phyloP scores from a whole-genome alignment of 179 eudicot genomes.

The Gypsophila paniculata region DNA sequence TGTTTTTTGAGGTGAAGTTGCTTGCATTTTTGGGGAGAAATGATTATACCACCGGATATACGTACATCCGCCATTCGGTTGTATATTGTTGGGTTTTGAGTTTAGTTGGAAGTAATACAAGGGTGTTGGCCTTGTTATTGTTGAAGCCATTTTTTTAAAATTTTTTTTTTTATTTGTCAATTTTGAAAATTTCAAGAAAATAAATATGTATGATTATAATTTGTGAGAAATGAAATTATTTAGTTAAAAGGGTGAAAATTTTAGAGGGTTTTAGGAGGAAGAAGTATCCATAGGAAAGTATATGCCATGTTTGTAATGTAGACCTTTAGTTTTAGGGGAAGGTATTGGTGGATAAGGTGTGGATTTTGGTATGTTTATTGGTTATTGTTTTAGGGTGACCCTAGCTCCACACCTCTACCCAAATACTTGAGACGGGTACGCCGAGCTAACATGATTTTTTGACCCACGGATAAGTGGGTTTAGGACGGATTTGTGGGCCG shows the following conservation, averaged over 20 bases:
- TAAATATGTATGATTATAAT: neutral
- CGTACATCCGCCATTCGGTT: too few species aligned
- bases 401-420: conserved; percentile 18
- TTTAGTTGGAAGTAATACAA: conserved; percentile 32
- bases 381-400: neutral
- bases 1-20: conserved; percentile 8
- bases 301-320: conserved; percentile 32
- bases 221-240: neutral
- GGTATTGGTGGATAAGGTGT: conserved; percentile 31
- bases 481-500: too few species aligned
- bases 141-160: conserved; percentile 34
- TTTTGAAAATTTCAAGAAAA: too few species aligned
- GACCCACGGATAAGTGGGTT: too few species aligned
- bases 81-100: conserved; percentile 29
- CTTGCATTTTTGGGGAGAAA: conserved; percentile 13
- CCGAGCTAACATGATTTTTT: too few species aligned
- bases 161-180: neutral
- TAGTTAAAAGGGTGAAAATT: neutral
- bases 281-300: conserved; percentile 31
- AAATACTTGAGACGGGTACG: too few species aligned
- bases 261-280: conserved; percentile 8
- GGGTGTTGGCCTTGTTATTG: conserved; percentile 44
- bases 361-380: conserved; percentile 7
- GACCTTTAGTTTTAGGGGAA: conserved; percentile 22
- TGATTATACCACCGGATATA: too few species aligned